A percentile compares a stretch with the other conserved stretches of the same genome.
Evolutionary conservation across 176 grass and related monocot genomes (phyloP).

Genomic region (Eragrostis curvula): DNA sequence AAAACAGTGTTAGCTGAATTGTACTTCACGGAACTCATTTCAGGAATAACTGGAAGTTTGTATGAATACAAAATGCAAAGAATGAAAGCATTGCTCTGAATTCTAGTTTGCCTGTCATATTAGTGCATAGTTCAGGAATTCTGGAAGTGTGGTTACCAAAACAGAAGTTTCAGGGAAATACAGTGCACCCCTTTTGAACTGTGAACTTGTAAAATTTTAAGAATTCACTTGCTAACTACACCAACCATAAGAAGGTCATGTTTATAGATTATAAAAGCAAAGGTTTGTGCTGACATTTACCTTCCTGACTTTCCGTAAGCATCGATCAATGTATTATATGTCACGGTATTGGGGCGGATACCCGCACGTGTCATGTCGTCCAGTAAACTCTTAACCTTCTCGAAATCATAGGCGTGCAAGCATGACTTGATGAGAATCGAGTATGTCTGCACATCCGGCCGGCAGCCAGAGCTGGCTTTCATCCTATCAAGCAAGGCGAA

Average conservation of each 20-base stretch:
- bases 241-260: not conserved
- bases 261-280: not conserved
- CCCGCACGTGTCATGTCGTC: constrained; percentile 57
- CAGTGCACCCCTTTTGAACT: not conserved
- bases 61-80: not conserved
- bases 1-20: constrained; percentile 6
- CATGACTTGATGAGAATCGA: constrained; percentile 97
- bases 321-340: constrained; percentile 94
- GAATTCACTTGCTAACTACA: not conserved
- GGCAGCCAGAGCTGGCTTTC: constrained; percentile 72
- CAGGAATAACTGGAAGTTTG: constrained; percentile 1
- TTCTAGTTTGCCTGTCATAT: not conserved
- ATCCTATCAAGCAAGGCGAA: constrained; percentile 76
- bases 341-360: constrained; percentile 74
- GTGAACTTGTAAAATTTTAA: not conserved
- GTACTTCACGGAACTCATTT: not conserved
- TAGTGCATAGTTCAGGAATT: not conserved
- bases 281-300: constrained; percentile 32
- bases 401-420: constrained; percentile 81
- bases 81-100: not conserved
- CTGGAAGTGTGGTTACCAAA: not conserved
- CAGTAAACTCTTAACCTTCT: constrained; percentile 68
- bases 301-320: constrained; percentile 89
- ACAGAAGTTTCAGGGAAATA: not conserved
- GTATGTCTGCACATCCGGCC: constrained; percentile 85